These are phyloP conservation scores for Candida endomychidarum DNA, from an alignment of 805 yeast species.

Conservation along the genomic window DNA sequence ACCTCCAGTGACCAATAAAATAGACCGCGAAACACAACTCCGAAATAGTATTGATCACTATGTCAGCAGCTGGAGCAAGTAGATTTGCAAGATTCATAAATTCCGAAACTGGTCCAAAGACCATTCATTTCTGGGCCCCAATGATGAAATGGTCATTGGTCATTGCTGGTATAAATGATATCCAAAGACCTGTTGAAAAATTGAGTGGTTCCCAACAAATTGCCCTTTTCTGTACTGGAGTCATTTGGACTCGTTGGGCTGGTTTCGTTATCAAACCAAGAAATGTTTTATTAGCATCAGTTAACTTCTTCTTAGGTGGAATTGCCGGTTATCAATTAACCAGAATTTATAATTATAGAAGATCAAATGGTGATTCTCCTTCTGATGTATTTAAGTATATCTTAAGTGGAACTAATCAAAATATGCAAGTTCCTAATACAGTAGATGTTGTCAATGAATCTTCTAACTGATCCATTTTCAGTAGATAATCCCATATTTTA, in stretches of 20 bases:
- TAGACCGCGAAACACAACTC: constrained; percentile 6
- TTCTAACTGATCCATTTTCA: neutral
- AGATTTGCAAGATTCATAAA: constrained; percentile 70
- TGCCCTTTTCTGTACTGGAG: constrained; percentile 88
- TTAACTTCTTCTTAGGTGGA: constrained; percentile 86
- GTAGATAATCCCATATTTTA: neutral
- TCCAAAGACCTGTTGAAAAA: constrained; percentile 87
- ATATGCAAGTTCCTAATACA: constrained; percentile 4
- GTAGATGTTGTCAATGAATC: constrained; percentile 5
- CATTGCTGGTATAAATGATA: constrained; percentile 85
- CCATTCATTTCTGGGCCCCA: constrained; percentile 95
- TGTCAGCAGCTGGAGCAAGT: constrained; percentile 40
- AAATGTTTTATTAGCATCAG: constrained; percentile 84
- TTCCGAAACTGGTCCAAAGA: constrained; percentile 92
- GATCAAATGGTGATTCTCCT: constrained; percentile 59
- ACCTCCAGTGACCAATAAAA: constrained; percentile 2
- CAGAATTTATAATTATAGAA: constrained; percentile 71
- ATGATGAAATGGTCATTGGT: constrained; percentile 80
- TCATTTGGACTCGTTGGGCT: constrained; percentile 98
- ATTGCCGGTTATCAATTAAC: constrained; percentile 84
- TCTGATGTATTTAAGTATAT: constrained; percentile 59
- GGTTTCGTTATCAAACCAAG: constrained; percentile 83
- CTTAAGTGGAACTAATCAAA: constrained; percentile 40
- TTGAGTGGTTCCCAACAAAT: constrained; percentile 86
- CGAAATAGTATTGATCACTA: constrained; percentile 11